Base-by-base conservation (phyloP, 2,329 filamentous ascomycete species). In the Scedosporium apiospermum region DNA sequence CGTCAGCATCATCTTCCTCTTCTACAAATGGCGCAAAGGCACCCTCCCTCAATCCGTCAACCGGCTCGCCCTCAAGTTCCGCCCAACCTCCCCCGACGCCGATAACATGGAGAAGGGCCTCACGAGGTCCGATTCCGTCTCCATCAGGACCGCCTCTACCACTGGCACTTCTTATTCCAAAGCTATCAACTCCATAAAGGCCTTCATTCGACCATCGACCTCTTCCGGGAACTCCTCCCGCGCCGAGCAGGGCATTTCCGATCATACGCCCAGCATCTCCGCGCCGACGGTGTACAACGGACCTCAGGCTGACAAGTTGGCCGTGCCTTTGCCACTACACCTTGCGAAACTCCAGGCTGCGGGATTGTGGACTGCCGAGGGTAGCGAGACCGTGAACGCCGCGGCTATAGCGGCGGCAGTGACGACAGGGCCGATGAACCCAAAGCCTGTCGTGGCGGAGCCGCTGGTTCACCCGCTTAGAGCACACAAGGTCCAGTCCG, bases 21-120 rank as follows among this genome's bases (percentile, higher is more conserved):
- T 64, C 59, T 64, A 62, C 42, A 62, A 62, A 23, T 64, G 63
- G 63, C 59, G 60, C 53, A 44, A 30, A 9, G 63, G 63, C n/a
- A 62, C 59, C 21, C 41, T 64, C 51, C 63, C 62, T 12, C 23
- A 46, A 9, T 38, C 18, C 46, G 27, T 61, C 18, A 49, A 26
- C 58, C 16, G 42, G 44, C 58, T 46, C 42, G 42, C 58, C 44
- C 21, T 61, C 26, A 61, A 61, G 44, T 38, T 61, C 58, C 60
- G 60, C 12, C 21, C 41, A 41, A n/a, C 46, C 49, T 59, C 57
- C 10, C 30, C 57, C 30, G 60, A 61, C 21, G 46, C 46, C 46
- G 60, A 61, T 49, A 41, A 27, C 46, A 61, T 61, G 60, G 60
- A 61, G 27, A 61, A 61, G 60, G 60, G 60, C 46, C 46, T 61